Evolutionary conservation across 441 rosid genomes (phyloP).

Genomic region (Corymbia citriodora): DNA sequence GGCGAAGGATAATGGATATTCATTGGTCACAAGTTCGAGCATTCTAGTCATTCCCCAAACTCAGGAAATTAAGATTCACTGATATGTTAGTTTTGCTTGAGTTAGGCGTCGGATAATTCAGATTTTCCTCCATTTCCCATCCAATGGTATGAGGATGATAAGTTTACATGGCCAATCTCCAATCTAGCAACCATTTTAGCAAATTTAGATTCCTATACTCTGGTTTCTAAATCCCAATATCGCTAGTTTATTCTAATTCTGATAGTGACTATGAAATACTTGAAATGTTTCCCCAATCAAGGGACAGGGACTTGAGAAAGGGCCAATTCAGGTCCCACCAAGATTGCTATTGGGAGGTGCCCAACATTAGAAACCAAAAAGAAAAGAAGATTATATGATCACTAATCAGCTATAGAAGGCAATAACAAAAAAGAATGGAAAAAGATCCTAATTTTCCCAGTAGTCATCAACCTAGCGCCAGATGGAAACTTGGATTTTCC

Average conservation of each 20-base stretch:
- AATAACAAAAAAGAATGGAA: neutral
- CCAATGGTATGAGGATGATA: neutral
- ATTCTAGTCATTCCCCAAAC: neutral
- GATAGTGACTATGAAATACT: neutral
- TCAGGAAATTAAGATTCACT: neutral
- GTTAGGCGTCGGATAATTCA: neutral
- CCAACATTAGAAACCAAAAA: neutral
- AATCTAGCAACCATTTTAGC: neutral
- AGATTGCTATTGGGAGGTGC: slow-evolving; percentile 4
- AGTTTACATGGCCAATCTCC: neutral
- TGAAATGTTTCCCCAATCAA: slow-evolving; percentile 17
- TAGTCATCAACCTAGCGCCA: neutral
- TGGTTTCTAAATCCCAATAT: neutral
- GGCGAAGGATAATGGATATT: neutral
- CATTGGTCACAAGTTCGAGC: neutral
- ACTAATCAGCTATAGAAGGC: neutral
- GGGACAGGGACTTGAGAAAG: neutral
- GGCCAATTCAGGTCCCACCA: slow-evolving; percentile 15
- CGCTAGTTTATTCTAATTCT: neutral
- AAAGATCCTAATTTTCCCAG: neutral
- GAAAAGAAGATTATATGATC: neutral
- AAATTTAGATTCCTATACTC: neutral
- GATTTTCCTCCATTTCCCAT: neutral
- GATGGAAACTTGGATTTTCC: neutral
- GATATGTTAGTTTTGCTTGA: neutral